phyloP scores from a whole-genome alignment of 768 basidiomycete species.

The Pleurotus djamor region DNA sequence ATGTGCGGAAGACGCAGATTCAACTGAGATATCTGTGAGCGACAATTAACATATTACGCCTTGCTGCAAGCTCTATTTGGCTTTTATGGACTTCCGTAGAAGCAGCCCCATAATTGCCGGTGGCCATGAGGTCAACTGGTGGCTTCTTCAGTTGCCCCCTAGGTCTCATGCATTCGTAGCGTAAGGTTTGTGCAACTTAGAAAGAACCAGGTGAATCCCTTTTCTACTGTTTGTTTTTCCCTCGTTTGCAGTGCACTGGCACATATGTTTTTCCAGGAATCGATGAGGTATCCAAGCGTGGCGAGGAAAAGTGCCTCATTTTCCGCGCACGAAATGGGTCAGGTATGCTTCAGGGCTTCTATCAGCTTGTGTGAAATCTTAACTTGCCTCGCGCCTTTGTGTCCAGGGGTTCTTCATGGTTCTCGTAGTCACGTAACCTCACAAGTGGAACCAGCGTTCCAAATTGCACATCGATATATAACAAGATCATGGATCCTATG shows the following conservation, averaged over 20 bases:
- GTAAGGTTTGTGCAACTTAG: too few species aligned
- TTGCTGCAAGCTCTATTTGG: neutral
- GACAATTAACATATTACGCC: neutral
- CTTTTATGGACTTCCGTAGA: neutral
- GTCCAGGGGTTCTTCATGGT: neutral
- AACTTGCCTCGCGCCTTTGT: neutral
- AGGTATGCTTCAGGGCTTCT: neutral
- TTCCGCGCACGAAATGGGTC: neutral
- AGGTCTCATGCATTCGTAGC: too few species aligned
- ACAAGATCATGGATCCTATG: neutral
- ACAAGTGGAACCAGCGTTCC: neutral
- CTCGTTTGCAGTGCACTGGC: too few species aligned
- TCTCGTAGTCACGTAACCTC: constrained; percentile 2
- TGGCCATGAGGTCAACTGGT: neutral
- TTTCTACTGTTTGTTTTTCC: too few species aligned
- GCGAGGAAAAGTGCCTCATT: neutral
- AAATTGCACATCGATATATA: constrained; percentile 2
- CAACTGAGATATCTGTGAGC: neutral
- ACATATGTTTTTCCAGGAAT: too few species aligned
- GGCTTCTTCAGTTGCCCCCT: neutral
- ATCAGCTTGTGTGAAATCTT: neutral
- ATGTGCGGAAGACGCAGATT: constrained; percentile 2
- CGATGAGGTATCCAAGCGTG: too few species aligned
- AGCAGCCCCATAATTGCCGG: neutral
- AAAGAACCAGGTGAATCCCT: too few species aligned